These are phyloP conservation scores for Spathaspora passalidarum DNA, from an alignment of 805 yeast genomes.

Conservation along the genomic window DNA sequence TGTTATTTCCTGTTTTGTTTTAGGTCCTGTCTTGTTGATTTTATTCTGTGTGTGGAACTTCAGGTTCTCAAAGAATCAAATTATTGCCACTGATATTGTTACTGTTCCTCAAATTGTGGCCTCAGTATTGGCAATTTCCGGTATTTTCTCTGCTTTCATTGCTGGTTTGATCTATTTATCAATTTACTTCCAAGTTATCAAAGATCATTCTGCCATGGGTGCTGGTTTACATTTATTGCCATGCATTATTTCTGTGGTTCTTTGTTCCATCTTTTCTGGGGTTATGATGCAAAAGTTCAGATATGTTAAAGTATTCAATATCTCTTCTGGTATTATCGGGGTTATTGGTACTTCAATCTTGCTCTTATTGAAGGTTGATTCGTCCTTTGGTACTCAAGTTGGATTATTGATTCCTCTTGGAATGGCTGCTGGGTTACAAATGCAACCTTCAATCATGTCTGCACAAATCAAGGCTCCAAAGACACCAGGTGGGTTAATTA, in stretches of 20 bases:
- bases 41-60: constrained; percentile 44
- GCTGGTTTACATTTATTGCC: constrained; percentile 49
- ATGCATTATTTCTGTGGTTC: constrained; percentile 35
- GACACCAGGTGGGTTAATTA: constrained; percentile 45
- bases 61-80: constrained; percentile 38
- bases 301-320: constrained; percentile 38
- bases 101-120: constrained; percentile 33
- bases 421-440: constrained; percentile 42
- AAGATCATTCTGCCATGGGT: constrained; percentile 36
- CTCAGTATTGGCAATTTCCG: constrained; percentile 32
- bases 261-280: constrained; percentile 37
- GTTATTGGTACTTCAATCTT: constrained; percentile 46
- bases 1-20: constrained; percentile 31
- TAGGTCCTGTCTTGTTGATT: constrained; percentile 33
- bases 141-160: constrained; percentile 37
- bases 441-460: constrained; percentile 44
- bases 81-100: constrained; percentile 46
- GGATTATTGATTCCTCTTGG: constrained; percentile 49
- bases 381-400: constrained; percentile 34
- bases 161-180: constrained; percentile 19
- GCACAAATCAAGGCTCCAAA: constrained; percentile 52
- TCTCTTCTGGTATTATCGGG: constrained; percentile 27
- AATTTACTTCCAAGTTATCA: constrained; percentile 50
- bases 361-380: constrained; percentile 36
- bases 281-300: constrained; percentile 34